Evolutionary conservation across 108 stramenopile genomes (phyloP), one percentile per base, ranked within the genome.

Genomic region (Hondaea fermentalgiana): DNA sequence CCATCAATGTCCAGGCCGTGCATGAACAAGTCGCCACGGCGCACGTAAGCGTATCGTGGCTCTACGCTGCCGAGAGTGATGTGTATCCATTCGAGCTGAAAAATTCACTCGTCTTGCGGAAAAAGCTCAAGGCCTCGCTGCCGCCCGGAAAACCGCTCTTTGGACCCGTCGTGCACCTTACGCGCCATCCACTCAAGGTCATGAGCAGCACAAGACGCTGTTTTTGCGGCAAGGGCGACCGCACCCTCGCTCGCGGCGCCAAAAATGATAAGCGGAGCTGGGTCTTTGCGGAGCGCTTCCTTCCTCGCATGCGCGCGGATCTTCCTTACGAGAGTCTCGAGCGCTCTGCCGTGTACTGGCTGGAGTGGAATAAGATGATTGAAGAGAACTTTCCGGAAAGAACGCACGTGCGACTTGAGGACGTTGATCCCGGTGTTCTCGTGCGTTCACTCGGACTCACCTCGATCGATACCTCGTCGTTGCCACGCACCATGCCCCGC

Each of bases 111-210:
- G 23, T 53, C 49, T 12, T 53, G 12, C 76, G 76, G 1, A 47
- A 53, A 53, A 83, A 83, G 76, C 12, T 83, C 45, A 53, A 28
- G 51, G 51, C 45, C 12, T n/a, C n/a, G 49, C 45, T 83, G 1
- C 45, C 45, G 4, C 43, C 45, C 8, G 76, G 23, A 0, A 53
- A 83, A 53, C 51, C 76, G 14, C 19, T 83, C 49, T 83, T 83
- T 83, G 51, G 76, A 6, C 76, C 76, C 16, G 76, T 83, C 25
- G 76, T 83, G 10, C 76, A 83, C 51, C 28, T 83, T 8, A 53
- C 51, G 45, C 45, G 76, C n/a, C 76, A 83, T 35, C 76, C 76
- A 23, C 76, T 83, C 45, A 83, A 83, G 51, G 76, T 83, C 25
- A 83, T 83, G 45, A 83, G 76, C 51, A 83, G 76, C 28, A 83